Conservation (phyloP, 202 grass and related monocot genomes). For the Musa balbisiana region DNA sequence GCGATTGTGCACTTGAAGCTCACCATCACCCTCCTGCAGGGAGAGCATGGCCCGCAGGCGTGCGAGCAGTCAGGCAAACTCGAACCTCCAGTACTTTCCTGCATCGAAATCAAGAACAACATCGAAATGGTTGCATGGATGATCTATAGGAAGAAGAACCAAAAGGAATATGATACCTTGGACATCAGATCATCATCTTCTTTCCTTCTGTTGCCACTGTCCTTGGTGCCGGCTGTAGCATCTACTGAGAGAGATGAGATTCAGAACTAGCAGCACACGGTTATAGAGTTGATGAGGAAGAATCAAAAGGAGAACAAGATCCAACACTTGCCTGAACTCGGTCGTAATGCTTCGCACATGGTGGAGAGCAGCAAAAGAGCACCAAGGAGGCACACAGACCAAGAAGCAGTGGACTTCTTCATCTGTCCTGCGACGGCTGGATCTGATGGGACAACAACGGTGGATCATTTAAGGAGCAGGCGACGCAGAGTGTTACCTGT, state of each 20-base stretch:
- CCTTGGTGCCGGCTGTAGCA: neutral
- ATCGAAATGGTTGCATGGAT: neutral
- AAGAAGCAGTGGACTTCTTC: neutral
- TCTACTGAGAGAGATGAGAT: no score
- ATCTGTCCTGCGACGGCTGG: neutral
- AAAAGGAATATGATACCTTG: neutral
- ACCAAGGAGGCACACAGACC: neutral
- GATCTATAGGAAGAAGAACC: no score
- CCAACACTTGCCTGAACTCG: neutral
- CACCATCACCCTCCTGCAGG: constrained; percentile 88
- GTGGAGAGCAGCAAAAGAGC: neutral
- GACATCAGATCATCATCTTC: neutral
- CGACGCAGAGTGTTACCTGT: no score
- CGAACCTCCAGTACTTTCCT: constrained; percentile 28
- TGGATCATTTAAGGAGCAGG: neutral
- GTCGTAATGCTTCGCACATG: neutral
- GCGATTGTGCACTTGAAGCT: constrained; percentile 84
- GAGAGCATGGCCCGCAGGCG: constrained; percentile 70
- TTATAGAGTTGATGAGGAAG: no score
- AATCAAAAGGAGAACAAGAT: no score
- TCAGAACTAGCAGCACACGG: no score
- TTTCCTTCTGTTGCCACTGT: neutral
- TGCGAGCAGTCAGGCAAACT: constrained; percentile 82
- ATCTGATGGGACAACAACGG: no score
- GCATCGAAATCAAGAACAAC: neutral